Evolutionary conservation across 352 stramenopile species (phyloP), one percentile per base, ranked within the genome.

Genomic region (Pythium aphanidermatum): DNA sequence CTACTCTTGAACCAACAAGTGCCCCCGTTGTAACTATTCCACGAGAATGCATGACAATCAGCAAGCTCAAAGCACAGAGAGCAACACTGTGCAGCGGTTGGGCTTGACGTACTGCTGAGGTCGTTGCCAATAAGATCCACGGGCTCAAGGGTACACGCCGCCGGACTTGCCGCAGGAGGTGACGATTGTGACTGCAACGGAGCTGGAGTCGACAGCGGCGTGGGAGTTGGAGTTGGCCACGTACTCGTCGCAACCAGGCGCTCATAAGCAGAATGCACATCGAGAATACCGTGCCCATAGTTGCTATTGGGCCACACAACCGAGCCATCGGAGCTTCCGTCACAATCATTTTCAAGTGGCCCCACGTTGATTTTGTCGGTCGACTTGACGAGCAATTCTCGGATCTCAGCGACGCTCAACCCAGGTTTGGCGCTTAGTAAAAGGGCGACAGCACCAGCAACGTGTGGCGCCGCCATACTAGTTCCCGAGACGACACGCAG

Each of bases 381-480:
- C 16, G 12, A 5, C 12, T 16, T 42, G 2, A 28, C 36, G 39
- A 48, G 28, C 3, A 35, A 1, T 7, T 46, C 17, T 7, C 29
- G 27, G 30, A 55, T 32, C 14, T 55, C 47, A 4, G 34, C 19
- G 1, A 48, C 34, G 1, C 28, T 24, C 8, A 55, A 19, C 1
- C 20, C 27, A 19, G 29, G 37, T 31, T 55, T 33, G 9, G 47
- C 47, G n/a, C 30, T 47, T 9, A 60, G 23, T 5, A 55, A 23
- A n/a, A 61, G 14, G 0, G 46, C 53, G 2, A 57, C 41, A 7
- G 32, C 45, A 5, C 53, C 53, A 9, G 38, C 24, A 3, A 61
- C 53, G 21, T 61, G 53, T 4, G 53, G 53, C 11, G 53, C 46
- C 4, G 53, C 53, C 39, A 57, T 56, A 17, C 27, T 46, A 6